Base-by-base conservation (phyloP, 2,329 filamentous ascomycete species). In the Endocalyx cinctus region DNA sequence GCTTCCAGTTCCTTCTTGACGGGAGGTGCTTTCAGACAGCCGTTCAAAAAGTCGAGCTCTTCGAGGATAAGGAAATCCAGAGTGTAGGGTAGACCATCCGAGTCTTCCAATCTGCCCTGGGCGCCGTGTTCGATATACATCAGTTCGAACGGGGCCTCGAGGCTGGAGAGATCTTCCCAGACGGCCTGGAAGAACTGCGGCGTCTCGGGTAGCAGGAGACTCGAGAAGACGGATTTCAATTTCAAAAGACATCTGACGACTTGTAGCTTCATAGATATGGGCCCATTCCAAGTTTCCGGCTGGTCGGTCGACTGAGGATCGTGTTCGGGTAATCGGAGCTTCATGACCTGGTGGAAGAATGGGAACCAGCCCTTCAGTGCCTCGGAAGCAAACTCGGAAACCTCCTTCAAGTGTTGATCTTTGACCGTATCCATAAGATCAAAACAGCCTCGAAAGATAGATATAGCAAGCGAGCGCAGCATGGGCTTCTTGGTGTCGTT, bases 341-440 rank as follows among this genome's bases (percentile, higher is more conserved):
- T 88, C 57, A 97, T 69, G 7, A 84, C 78, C 25, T 77, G 73
- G 46, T 87, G 72, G 66, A 97, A 92, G 67, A 95, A 95, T 5
- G 89, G 87, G 42, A 86, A 82, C 92, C 92, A 98, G 31, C 77
- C 76, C 47, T 72, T 74, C 30, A 97, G 71, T 0, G 87, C 79
- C 53, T 94, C 84, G 41, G 95, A 87, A 33, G 90, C 88, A 58
- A 98, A 98, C 2, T 72, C 74, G 60, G 87, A 92, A 41, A 97
- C 87, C 35, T 86, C 86, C 37, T 75, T 74, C 52, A 86, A 85
- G 62, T 97, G 86, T 48, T 94, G 87, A 47, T 95, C 89, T 70
- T 95, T 84, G 46, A 97, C 85, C 77, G 96, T 94, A 63, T 97
- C 88, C 66, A 98, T 77, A 36, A 92, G 86, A 57, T 97, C 88